Evolutionary conservation across 192 early-diverging fungal species (phyloP), one percentile per base, ranked within the genome.

Genomic region (Ambispora gerdemannii): DNA sequence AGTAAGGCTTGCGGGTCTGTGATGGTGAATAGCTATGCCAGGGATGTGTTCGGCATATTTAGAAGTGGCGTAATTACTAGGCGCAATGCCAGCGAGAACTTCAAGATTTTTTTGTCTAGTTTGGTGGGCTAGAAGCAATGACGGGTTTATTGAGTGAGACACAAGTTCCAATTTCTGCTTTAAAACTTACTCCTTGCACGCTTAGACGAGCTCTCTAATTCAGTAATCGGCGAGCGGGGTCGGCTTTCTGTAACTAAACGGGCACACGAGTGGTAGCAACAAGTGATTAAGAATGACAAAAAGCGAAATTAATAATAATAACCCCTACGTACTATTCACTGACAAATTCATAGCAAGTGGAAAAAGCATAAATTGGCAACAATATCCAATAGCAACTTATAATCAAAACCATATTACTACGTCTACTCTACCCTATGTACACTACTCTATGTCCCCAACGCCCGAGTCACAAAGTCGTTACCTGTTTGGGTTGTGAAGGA

Each of bases 1-100:
- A 28, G 59, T 15, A 28, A 3, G 59, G 20, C 59, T 61, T 6
- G 31, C 31, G 59, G 59, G 59, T 61, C 59, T 61, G 59, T 61
- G 59, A 30, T 61, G 59, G 59, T n/a, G 25, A 61, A 61, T 30
- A 15, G 8, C 7, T 56, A 20, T 56, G 8, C 20, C 53, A 13
- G 6, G 53, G 53, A 56, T 20, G 20, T 6, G 3, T 15, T 30
- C 59, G 25, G 20, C 59, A 53, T n/a, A 22, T 7, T 20, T 22
- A n/a, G 51, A 53, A 7, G 10, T n/a, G 20, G 51, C 51, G 22
- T 53, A 53, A 20, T 10, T n/a, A 20, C 1, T 63, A 63, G 38
- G 50, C 13, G 38, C 4, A 47, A 36, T 20, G 19, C 13, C 13
- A 47, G 6, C 20, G 20, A 66, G 63, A 66, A 66, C n/a, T n/a